Percentiles rank a stretch among this genome's conserved stretches.
Conservation (phyloP, 2,329 filamentous ascomycete species). For the Spiromastix sp. region DNA sequence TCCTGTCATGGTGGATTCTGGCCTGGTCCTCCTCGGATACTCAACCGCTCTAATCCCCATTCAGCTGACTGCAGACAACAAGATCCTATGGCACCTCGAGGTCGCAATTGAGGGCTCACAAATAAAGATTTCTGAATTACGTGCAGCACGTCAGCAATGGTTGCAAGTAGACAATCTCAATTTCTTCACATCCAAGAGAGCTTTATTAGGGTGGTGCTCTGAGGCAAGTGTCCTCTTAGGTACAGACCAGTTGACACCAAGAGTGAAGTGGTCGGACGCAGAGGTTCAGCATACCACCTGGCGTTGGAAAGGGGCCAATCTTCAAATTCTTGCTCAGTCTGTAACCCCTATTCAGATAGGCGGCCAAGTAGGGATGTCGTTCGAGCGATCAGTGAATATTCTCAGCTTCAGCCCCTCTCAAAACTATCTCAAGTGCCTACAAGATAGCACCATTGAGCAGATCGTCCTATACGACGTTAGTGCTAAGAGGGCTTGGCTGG, state of each 20-base stretch:
- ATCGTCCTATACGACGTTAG: constrained; percentile 2
- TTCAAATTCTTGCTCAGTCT: constrained; percentile 2
- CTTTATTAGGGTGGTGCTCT: constrained; percentile 1
- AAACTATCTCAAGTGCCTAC: constrained; percentile 1
- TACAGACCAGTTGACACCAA: not conserved
- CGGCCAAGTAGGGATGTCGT: not conserved
- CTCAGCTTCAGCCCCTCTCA: not conserved
- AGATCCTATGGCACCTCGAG: constrained; percentile 11
- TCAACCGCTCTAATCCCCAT: constrained; percentile 10
- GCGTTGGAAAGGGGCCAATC: constrained; percentile 2
- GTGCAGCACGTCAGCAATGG: not conserved
- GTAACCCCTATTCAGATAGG: constrained; percentile 2
- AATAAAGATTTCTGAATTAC: constrained; percentile 1
- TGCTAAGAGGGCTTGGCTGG: constrained; percentile 3
- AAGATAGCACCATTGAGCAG: not conserved
- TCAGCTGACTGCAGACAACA: constrained; percentile 3
- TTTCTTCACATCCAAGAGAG: constrained; percentile 1
- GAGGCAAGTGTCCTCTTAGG: constrained; percentile 3
- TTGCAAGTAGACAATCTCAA: not conserved
- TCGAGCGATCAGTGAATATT: not conserved
- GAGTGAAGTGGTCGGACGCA: not conserved
- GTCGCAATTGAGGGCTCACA: constrained; percentile 2
- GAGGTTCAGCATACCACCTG: not conserved
- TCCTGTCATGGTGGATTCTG: constrained; percentile 6
- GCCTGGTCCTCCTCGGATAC: constrained; percentile 9